These are phyloP conservation scores for Proliferodiscus dingleyae DNA, from an alignment of 2,329 filamentous ascomycete genomes.

Conservation along the genomic window DNA sequence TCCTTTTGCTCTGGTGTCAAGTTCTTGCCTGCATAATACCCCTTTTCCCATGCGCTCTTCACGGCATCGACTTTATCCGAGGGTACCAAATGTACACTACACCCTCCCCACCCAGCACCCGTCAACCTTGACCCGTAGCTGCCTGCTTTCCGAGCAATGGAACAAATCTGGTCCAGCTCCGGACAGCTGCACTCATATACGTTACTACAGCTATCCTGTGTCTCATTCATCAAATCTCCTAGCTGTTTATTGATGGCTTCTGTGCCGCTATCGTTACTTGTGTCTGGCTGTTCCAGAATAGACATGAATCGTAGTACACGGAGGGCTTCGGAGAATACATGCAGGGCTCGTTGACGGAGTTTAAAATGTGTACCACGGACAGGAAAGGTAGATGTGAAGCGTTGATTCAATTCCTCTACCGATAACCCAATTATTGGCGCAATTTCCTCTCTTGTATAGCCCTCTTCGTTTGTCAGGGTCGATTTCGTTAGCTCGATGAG, in stretches of 20 bases:
- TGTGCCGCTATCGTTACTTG: conserved; percentile 40
- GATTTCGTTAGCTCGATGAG: conserved; percentile 65
- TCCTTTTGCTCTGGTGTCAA: conserved; percentile 66
- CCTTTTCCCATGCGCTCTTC: conserved; percentile 67
- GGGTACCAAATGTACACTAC: conserved; percentile 88
- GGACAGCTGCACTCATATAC: conserved; percentile 88
- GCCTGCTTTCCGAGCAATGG: conserved; percentile 71
- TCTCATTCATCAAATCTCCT: conserved; percentile 81
- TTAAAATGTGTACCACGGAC: conserved; percentile 84
- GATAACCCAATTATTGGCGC: conserved; percentile 64
- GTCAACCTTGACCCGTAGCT: conserved; percentile 82
- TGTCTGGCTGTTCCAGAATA: conserved; percentile 55
- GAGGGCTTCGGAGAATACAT: conserved; percentile 86
- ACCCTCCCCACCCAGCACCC: conserved; percentile 95
- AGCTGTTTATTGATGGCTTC: conserved; percentile 60
- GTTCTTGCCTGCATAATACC: conserved; percentile 72
- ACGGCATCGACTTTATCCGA: conserved; percentile 76
- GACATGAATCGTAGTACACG: conserved; percentile 80
- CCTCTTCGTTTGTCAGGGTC: conserved; percentile 71
- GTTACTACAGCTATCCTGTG: conserved; percentile 81
- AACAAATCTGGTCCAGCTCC: conserved; percentile 85
- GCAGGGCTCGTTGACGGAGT: conserved; percentile 79
- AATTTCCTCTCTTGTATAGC: conserved; percentile 86
- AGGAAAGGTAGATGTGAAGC: conserved; percentile 83
- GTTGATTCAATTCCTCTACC: conserved; percentile 65